phyloP scores from a whole-genome alignment of 1,284 basidiomycete species.

The Puccinia sorghi region DNA sequence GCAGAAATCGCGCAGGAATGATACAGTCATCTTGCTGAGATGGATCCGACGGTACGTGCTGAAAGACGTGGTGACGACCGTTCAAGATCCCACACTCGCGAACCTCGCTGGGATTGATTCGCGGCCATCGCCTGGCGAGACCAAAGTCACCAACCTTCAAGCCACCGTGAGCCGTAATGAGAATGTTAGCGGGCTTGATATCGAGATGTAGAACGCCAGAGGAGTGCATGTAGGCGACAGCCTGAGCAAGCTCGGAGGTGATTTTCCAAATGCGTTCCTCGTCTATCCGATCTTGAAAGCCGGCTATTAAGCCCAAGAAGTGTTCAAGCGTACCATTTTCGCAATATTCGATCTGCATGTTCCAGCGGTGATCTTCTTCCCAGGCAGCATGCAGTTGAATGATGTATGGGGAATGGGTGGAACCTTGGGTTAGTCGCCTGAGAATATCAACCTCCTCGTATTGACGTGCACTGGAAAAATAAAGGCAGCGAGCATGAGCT shows the following conservation, averaged over 20 bases:
- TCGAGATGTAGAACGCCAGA: slow-evolving; percentile 91
- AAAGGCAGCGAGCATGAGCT: slow-evolving; percentile 51
- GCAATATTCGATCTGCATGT: slow-evolving; percentile 93
- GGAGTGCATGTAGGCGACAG: slow-evolving; percentile 84
- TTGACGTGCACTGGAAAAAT: slow-evolving; percentile 69
- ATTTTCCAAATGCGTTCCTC: slow-evolving; percentile 98
- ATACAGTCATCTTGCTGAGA: not conserved
- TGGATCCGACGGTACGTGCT: slow-evolving; percentile 26
- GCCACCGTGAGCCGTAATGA: slow-evolving; percentile 81
- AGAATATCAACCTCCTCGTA: slow-evolving; percentile 95
- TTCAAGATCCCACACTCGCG: slow-evolving; percentile 14
- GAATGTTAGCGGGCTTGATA: slow-evolving; percentile 96
- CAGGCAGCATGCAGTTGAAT: slow-evolving; percentile 91
- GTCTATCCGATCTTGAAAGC: slow-evolving; percentile 77
- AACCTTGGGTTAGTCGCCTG: slow-evolving; percentile 67
- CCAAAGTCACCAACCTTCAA: slow-evolving; percentile 99
- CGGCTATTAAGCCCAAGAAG: slow-evolving; percentile 91
- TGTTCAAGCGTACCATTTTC: slow-evolving; percentile 84
- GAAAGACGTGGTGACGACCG: slow-evolving; percentile 28
- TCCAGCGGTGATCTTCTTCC: slow-evolving; percentile 89
- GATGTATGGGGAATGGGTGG: slow-evolving; percentile 69
- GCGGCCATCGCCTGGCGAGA: slow-evolving; percentile 67
- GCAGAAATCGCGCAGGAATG: slow-evolving; percentile 48
- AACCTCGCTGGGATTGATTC: slow-evolving; percentile 47
- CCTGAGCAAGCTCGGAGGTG: slow-evolving; percentile 74